These are phyloP conservation scores for Beta vulgaris DNA, from an alignment of 148 eudicot species.

Conservation along the genomic window DNA sequence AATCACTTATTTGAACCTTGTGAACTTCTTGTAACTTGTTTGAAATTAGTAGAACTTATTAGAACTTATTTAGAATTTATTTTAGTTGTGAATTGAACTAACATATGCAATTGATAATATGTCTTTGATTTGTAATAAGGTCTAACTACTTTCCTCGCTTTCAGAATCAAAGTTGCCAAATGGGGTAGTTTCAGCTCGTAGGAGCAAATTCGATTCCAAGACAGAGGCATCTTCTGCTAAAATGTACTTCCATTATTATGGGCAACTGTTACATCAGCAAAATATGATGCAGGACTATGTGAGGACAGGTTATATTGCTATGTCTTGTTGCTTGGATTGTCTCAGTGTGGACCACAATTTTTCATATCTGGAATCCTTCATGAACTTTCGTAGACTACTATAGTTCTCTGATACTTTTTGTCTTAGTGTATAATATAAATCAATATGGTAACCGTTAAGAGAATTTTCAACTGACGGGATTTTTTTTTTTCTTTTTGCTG, in stretches of 20 bases:
- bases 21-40: too few relatives aligned
- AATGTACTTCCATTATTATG: conserved; percentile 96
- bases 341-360: background rate
- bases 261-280: conserved; percentile 94
- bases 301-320: conserved; percentile 75
- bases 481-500: conserved; percentile 8
- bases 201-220: conserved; percentile 87
- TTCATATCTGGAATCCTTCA: background rate
- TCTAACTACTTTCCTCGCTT: conserved; percentile 27
- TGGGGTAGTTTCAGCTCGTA: conserved; percentile 50
- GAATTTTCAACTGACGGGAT: background rate
- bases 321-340: conserved; percentile 5
- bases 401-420: background rate
- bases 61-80: too few relatives aligned
- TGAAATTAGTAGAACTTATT: too few relatives aligned
- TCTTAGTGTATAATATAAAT: too few relatives aligned
- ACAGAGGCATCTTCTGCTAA: conserved; percentile 92
- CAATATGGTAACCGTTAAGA: background rate
- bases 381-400: background rate
- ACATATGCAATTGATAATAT: background rate
- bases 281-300: conserved; percentile 99
- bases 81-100: too few relatives aligned
- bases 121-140: background rate
- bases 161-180: conserved; percentile 56
- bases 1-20: too few relatives aligned